These are phyloP conservation scores for Stellera chamaejasme DNA, from an alignment of 345 rosid species.

Conservation along the genomic window DNA sequence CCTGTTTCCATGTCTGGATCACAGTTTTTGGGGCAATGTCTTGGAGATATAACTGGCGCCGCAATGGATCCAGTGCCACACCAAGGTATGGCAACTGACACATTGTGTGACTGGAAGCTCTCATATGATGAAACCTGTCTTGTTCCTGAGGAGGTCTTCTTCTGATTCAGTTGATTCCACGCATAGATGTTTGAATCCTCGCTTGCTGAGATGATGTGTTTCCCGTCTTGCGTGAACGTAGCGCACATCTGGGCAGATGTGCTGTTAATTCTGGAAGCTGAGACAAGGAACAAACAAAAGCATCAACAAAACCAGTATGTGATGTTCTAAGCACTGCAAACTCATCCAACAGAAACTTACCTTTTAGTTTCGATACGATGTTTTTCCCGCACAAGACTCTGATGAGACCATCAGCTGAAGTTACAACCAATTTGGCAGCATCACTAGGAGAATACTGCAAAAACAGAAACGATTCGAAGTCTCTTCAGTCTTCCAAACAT, in stretches of 20 bases:
- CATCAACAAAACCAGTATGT: neutral
- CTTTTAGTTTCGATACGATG: conserved; percentile 39
- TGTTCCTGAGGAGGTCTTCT: conserved; percentile 20
- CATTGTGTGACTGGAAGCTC: conserved; percentile 39
- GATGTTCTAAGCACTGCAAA: neutral
- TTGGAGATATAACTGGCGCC: conserved; percentile 14
- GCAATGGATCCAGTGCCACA: conserved; percentile 23
- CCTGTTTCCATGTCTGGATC: conserved; percentile 20
- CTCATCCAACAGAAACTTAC: conserved; percentile 17
- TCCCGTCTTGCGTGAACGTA: conserved; percentile 49
- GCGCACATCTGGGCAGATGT: conserved; percentile 40
- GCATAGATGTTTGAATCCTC: conserved; percentile 42
- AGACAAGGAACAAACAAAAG: conserved; percentile 8
- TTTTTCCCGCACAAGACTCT: conserved; percentile 30
- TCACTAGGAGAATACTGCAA: conserved; percentile 47
- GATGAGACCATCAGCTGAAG: conserved; percentile 53
- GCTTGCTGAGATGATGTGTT: conserved; percentile 46
- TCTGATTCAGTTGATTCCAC: conserved; percentile 40
- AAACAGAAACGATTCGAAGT: conserved; percentile 12
- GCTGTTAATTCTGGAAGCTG: conserved; percentile 31
- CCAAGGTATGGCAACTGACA: conserved; percentile 53
- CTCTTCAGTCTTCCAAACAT: conserved; percentile 7
- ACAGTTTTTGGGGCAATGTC: conserved; percentile 6
- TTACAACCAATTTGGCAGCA: conserved; percentile 44
- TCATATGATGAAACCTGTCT: conserved; percentile 32